These are phyloP conservation scores for Didymella segeticola DNA, from an alignment of 2,329 filamentous ascomycete genomes.

Conservation along the genomic window DNA sequence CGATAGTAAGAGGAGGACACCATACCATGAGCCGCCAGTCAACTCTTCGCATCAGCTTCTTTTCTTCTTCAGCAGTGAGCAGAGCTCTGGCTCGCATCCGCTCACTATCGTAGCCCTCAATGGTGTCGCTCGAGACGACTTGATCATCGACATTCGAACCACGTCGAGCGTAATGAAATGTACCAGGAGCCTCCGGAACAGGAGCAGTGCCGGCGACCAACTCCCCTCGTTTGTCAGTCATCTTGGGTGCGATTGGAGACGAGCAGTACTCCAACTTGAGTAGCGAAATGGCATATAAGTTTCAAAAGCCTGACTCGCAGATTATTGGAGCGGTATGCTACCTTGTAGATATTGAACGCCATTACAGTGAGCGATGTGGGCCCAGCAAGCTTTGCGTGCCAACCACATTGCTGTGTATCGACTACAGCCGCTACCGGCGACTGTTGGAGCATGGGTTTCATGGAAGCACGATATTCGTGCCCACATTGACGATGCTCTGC, in stretches of 20 bases:
- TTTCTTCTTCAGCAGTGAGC: constrained; percentile 51
- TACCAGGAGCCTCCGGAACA: constrained; percentile 1
- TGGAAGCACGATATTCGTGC: constrained; percentile 21
- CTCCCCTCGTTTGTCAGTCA: constrained; percentile 6
- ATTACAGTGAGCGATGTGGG: constrained; percentile 1
- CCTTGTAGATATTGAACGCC: neutral
- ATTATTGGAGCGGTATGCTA: neutral
- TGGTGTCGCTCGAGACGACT: neutral
- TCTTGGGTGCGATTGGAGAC: no score
- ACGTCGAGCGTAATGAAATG: constrained; percentile 21
- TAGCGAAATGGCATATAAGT: no score
- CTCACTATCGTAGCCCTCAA: constrained; percentile 22
- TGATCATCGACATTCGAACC: constrained; percentile 13
- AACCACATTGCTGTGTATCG: neutral
- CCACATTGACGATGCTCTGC: constrained; percentile 16
- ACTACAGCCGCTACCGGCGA: neutral
- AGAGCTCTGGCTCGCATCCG: constrained; percentile 22
- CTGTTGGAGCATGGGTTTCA: neutral
- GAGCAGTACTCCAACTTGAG: no score
- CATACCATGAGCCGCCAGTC: constrained; percentile 23
- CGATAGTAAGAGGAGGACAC: neutral
- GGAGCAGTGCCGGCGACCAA: constrained; percentile 1
- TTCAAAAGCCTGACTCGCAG: no score
- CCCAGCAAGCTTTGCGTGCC: neutral
- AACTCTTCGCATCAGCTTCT: constrained; percentile 44